These are phyloP conservation scores for Tolypocladium endophyticum DNA, from an alignment of 2,329 filamentous ascomycete genomes.

Conservation along the genomic window DNA sequence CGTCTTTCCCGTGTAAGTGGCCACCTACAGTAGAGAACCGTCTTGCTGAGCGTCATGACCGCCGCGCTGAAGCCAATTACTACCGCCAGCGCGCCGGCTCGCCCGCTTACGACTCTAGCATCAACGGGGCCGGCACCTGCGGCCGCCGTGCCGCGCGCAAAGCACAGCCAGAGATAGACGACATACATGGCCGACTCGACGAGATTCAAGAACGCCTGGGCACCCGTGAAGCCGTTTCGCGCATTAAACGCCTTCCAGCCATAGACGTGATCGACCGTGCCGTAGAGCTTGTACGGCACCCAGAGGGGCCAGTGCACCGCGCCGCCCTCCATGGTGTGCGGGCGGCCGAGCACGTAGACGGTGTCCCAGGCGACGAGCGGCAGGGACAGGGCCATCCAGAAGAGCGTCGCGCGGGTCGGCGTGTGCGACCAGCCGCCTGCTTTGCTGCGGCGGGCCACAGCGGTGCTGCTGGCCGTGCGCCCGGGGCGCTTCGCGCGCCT, in stretches of 20 bases:
- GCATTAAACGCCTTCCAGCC: slow-evolving; percentile 61
- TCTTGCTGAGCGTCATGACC: slow-evolving; percentile 53
- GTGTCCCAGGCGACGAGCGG: slow-evolving; percentile 77
- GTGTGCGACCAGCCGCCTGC: slow-evolving; percentile 29
- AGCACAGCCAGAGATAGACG: slow-evolving; percentile 38
- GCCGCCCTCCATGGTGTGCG: slow-evolving; percentile 73
- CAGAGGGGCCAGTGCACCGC: slow-evolving; percentile 61
- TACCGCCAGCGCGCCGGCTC: slow-evolving; percentile 32
- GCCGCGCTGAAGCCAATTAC: slow-evolving; percentile 41
- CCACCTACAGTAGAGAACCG: slow-evolving; percentile 46
- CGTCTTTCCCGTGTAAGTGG: not conserved
- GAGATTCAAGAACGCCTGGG: slow-evolving; percentile 60
- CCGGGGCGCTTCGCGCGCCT: not conserved
- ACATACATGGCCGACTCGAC: slow-evolving; percentile 57
- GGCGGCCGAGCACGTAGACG: slow-evolving; percentile 68
- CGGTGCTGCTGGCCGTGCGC: slow-evolving; percentile 4
- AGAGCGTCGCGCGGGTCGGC: slow-evolving; percentile 36
- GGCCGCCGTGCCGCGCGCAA: slow-evolving; percentile 3
- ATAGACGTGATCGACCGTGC: slow-evolving; percentile 70
- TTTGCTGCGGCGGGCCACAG: slow-evolving; percentile 2
- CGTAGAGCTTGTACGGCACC: slow-evolving; percentile 72
- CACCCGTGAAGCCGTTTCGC: slow-evolving; percentile 64
- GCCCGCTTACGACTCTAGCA: slow-evolving; percentile 27
- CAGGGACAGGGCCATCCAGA: slow-evolving; percentile 66
- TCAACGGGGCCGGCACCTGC: slow-evolving; percentile 11